These are phyloP conservation scores for Fusarium devonianum DNA, from an alignment of 2,329 filamentous ascomycete genomes.

Conservation along the genomic window DNA sequence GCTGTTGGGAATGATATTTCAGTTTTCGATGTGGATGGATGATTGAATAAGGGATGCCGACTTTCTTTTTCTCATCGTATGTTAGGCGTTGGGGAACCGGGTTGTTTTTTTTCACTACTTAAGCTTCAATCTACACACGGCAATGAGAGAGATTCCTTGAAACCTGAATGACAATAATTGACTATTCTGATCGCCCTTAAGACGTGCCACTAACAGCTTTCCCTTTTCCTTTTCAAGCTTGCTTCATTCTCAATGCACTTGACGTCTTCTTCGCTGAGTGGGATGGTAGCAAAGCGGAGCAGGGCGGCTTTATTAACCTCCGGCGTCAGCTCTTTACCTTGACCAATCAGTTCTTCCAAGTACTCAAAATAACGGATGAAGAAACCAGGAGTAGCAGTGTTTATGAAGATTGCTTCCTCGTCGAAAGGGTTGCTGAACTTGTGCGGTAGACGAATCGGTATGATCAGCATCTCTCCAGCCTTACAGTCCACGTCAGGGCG, in stretches of 20 bases:
- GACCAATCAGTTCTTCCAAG: constrained; percentile 28
- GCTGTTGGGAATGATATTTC: constrained; percentile 30
- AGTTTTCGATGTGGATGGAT: constrained; percentile 38
- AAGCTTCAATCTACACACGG: too few species aligned
- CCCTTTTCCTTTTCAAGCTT: not conserved
- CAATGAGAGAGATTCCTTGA: too few species aligned
- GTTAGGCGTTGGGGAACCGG: too few species aligned
- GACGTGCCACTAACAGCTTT: not conserved
- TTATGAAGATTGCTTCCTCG: constrained; percentile 36
- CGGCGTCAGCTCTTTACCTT: constrained; percentile 24
- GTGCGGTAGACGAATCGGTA: constrained; percentile 36
- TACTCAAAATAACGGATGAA: constrained; percentile 37
- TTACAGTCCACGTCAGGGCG: constrained; percentile 31
- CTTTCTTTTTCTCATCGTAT: not conserved
- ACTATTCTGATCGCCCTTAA: not conserved
- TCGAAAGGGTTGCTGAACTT: constrained; percentile 39
- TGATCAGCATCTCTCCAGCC: constrained; percentile 32
- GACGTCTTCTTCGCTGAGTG: constrained; percentile 22
- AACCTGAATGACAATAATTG: not conserved
- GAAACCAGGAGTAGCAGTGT: constrained; percentile 33
- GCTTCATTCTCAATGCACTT: constrained; percentile 14
- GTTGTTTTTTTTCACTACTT: not conserved
- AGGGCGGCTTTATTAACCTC: constrained; percentile 29
- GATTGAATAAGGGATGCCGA: too few species aligned
- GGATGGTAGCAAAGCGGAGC: constrained; percentile 27